Evolutionary conservation across 2,329 filamentous ascomycete genomes (phyloP).

Genomic region (Bipolaris gigantea): DNA sequence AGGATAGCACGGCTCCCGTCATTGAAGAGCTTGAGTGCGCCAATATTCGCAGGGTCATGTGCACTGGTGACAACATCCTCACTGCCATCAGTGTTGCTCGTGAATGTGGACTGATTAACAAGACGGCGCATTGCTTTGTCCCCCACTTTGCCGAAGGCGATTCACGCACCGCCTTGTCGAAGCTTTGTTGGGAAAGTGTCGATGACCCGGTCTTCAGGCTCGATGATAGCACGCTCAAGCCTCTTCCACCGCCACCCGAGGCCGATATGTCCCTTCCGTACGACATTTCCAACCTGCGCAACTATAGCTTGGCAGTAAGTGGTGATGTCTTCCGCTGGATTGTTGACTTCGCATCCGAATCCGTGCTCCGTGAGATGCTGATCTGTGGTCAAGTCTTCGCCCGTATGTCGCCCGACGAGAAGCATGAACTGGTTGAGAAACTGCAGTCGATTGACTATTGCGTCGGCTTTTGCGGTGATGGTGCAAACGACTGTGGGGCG

Average conservation of each 20-base stretch:
- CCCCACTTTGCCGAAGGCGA: slow-evolving; percentile 85
- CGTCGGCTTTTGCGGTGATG: slow-evolving; percentile 94
- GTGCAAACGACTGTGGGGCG: slow-evolving; percentile 95
- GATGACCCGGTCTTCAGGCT: slow-evolving; percentile 78
- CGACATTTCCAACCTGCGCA: slow-evolving; percentile 75
- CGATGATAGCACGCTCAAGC: slow-evolving; percentile 78
- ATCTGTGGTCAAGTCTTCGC: slow-evolving; percentile 91
- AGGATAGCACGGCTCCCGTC: slow-evolving; percentile 78
- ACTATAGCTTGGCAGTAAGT: slow-evolving; percentile 86
- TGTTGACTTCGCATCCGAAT: slow-evolving; percentile 83
- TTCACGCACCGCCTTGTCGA: slow-evolving; percentile 70
- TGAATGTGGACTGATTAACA: slow-evolving; percentile 82
- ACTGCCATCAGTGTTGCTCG: slow-evolving; percentile 94
- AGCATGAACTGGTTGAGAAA: slow-evolving; percentile 96
- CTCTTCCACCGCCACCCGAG: slow-evolving; percentile 69
- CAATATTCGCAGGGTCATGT: slow-evolving; percentile 90
- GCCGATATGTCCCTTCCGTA: slow-evolving; percentile 83
- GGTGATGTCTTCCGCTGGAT: slow-evolving; percentile 98
- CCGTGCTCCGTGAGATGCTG: slow-evolving; percentile 82
- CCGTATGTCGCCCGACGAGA: slow-evolving; percentile 98
- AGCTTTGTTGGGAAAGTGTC: slow-evolving; percentile 89
- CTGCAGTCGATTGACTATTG: slow-evolving; percentile 95
- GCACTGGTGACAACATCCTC: slow-evolving; percentile 95
- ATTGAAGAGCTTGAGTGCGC: slow-evolving; percentile 80
- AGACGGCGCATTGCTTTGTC: slow-evolving; percentile 85